Base-by-base conservation (phyloP, 2,329 filamentous ascomycete species). In the Stromatinia cepivora region DNA sequence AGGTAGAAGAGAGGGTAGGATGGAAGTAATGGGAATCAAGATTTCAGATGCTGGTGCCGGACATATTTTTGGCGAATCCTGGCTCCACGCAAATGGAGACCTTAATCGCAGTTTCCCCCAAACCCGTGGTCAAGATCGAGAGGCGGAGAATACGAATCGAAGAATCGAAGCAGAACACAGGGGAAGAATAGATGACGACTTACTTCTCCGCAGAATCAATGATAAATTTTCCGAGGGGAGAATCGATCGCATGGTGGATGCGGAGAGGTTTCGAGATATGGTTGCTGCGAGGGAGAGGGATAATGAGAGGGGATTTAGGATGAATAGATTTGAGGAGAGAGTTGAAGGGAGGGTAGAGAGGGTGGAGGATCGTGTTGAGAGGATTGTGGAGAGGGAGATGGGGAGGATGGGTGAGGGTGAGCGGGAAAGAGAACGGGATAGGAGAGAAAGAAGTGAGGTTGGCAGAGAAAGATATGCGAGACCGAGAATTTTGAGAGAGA, bases 281-380 rank as follows among this genome's bases (percentile, higher is more conserved):
- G 20, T 17, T 20, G 34, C 2, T 50, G 34, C 7, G 22, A 31
- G 34, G 34, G 46, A 31, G 1, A 20, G n/a, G 39, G 28, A n/a
- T 9, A 45, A 20, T 20, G 53, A 45, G 31, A 67, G 36, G 28
- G 46, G 25, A 8, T 36, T 25, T 52, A 39, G 46, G 22, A 39
- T 63, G 46, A 10, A 52, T 63, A 52, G 46, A 9, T 52, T 63
- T 39, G 59, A 63, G 46, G 46, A 63, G 50, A 50, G 59, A 3
- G 46, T 52, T 17, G 59, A 63, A 31, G 59, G 13, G 15, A 15
- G 59, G 2, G 45, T 63, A 1, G 59, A 20, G 8, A 36, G 20
- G 3, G 22, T 63, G 36, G 59, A 63, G 22, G 46, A 52, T 25
- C 31, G 46, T 13, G 46, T 63, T 6, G 59, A 63, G 7, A 50